Base-by-base conservation (phyloP, 345 rosid genomes). In the Arabis hirsuta region DNA sequence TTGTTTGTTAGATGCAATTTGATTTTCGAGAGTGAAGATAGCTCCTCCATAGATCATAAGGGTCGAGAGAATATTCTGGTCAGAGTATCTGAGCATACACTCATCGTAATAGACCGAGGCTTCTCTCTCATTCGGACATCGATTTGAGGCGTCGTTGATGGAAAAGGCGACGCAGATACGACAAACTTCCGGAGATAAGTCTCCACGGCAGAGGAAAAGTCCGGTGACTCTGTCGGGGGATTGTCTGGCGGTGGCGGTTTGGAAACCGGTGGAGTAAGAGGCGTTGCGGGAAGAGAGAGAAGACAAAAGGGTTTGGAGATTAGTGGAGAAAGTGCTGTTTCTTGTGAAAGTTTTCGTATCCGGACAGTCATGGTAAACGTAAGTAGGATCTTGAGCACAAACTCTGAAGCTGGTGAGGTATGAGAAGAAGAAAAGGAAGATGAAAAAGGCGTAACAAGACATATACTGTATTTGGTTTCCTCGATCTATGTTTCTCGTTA, bases 281-380 rank as follows among this genome's bases (percentile, higher is more conserved):
- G 72, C 62, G 62, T 71, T 63, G n/a, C 43, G 24, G 44, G 62
- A 16, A 9, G 43, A 84, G 44, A 61, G 82, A 66, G 69, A 73
- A 19, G 51, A 82, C 72, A 58, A 81, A 76, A 74, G 29, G 54
- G 53, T 60, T 34, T 19, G 52, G 14, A 84, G 85, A 73, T 84
- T 88, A 66, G 59, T 31, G 2, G 43, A 55, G 74, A 51, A 85
- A 45, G 81, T 57, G 67, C 81, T 81, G 62, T 80, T 76, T 1
- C 20, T 1, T 6, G 84, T 32, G 66, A 39, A 84, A 39, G 70
- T 82, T 26, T 10, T 55, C 4, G 51, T 48, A 51, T 16, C 46
- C 9, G 14, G 11, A 66, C 73, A 74, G 5, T 3, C 6, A 26
- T 66, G 61, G 32, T 26, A 9, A 0, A 57, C 0, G 9, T 65